Evolutionary conservation across 2,329 filamentous ascomycete genomes (phyloP), one percentile per base, ranked within the genome.

Genomic region (Pyrenophora graminea): DNA sequence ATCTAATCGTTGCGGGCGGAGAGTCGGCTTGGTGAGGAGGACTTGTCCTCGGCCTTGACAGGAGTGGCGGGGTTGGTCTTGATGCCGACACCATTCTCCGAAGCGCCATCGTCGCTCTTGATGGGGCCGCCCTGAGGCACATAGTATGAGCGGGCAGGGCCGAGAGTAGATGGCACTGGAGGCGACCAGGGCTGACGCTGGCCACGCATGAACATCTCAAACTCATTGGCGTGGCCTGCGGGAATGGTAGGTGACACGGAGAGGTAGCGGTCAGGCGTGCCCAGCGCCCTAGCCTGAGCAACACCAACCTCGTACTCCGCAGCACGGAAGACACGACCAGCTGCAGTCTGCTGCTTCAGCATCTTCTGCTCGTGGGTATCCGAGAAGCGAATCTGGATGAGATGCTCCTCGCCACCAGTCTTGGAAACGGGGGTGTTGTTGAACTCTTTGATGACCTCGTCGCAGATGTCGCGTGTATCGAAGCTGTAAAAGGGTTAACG

Each of bases 331-430:
- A 96, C 91, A 55, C 94, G 91, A 51, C 92, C 90, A 72, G 96
- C 91, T 27, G 94, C 91, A 36, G 93, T 97, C 71, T 97, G 89
- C 59, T 94, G 89, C 82, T 99, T 99, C 63, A 99, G 82, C 70
- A 94, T 86, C 80, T 99, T 99, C 76, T 99, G 94, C 56, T 93
- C 89, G 48, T 94, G 90, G 32, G 94, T 99, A 70, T 99, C 94
- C 57, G 95, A 93, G 73, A 96, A 99, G 60, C 94, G 92, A 63
- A 99, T 91, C 76, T 97, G 92, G 58, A 92, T 86, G 59, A 94
- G 84, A 23, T 88, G 85, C 66, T 96, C 90, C 30, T 89, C 85
- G 34, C 89, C 89, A 60, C 67, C 69, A 25, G 83, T 78, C 62
- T 86, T 79, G 30, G 73, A 69, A 56, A 80, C 76, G 27, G 76